Conservation (phyloP, 2,329 filamentous ascomycete species). For the Fusarium anthophilum region DNA sequence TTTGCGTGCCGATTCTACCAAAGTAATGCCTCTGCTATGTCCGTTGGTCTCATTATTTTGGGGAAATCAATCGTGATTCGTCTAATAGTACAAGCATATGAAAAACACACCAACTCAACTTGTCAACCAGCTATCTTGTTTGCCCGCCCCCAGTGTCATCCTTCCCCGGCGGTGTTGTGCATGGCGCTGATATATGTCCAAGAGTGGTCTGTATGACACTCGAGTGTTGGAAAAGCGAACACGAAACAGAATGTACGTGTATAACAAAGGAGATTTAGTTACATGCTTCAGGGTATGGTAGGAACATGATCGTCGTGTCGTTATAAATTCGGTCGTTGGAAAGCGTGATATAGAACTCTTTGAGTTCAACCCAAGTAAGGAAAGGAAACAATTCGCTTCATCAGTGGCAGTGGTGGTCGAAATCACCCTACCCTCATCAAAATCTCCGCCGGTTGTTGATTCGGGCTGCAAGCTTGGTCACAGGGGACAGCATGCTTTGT, state of each 20-base stretch:
- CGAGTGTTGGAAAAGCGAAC: background rate
- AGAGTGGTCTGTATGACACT: slow-evolving; percentile 17
- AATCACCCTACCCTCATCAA: background rate
- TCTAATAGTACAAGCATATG: slow-evolving; percentile 29
- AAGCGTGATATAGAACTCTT: slow-evolving; percentile 12
- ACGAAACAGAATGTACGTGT: background rate
- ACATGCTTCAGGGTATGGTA: slow-evolving; percentile 31
- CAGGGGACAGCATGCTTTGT: slow-evolving; percentile 9
- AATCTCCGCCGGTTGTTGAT: background rate
- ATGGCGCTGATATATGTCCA: background rate
- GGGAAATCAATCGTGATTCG: slow-evolving; percentile 14
- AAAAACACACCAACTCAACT: background rate
- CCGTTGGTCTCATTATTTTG: slow-evolving; percentile 33
- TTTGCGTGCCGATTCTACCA: slow-evolving; percentile 18
- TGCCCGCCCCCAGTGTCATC: background rate
- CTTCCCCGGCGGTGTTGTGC: background rate
- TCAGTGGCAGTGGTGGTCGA: slow-evolving; percentile 9
- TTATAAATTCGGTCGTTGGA: slow-evolving; percentile 33
- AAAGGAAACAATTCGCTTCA: slow-evolving; percentile 16
- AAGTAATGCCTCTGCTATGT: slow-evolving; percentile 12
- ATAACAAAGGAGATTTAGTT: slow-evolving; percentile 28
- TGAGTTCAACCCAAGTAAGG: background rate
- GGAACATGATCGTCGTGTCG: slow-evolving; percentile 38
- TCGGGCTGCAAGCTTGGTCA: background rate
- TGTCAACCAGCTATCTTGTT: background rate